These are phyloP conservation scores for Pestalotiopsis fici DNA, from an alignment of 2,329 filamentous ascomycete species.

Conservation along the genomic window DNA sequence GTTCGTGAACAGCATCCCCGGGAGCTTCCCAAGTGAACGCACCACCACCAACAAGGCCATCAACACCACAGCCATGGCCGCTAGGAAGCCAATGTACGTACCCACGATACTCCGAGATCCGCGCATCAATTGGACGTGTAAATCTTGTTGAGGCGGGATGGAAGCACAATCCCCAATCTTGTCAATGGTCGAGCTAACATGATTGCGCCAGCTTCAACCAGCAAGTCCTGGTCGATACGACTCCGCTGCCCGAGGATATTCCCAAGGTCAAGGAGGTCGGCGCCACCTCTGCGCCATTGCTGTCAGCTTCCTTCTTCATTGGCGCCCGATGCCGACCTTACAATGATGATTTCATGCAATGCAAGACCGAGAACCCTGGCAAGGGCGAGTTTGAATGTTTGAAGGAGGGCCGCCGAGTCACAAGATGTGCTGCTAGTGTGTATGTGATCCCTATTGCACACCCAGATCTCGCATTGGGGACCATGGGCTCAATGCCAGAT, in stretches of 20 bases:
- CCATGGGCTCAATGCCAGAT: too few species aligned
- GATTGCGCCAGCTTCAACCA: conserved; percentile 78
- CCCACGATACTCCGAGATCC: neutral
- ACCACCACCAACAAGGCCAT: conserved; percentile 9
- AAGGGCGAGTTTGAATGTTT: conserved; percentile 91
- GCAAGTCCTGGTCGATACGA: conserved; percentile 90
- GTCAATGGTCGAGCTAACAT: neutral
- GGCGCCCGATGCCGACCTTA: conserved; percentile 91
- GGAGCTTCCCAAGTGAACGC: conserved; percentile 7
- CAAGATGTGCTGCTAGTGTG: conserved; percentile 94
- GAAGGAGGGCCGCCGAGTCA: conserved; percentile 95
- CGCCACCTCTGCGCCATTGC: conserved; percentile 85
- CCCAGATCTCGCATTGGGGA: neutral
- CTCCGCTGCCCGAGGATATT: conserved; percentile 88
- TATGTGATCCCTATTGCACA: conserved; percentile 51
- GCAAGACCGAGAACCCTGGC: conserved; percentile 92
- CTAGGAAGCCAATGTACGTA: conserved; percentile 59
- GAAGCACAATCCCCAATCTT: conserved; percentile 15
- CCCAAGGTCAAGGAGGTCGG: conserved; percentile 94
- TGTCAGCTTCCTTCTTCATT: conserved; percentile 95
- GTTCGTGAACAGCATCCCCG: conserved; percentile 9
- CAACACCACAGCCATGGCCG: conserved; percentile 52
- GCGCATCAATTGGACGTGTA: neutral
- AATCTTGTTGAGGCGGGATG: neutral
- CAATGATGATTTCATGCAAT: conserved; percentile 99